Conservation (phyloP, 305 asterid species). For the Withania somnifera region DNA sequence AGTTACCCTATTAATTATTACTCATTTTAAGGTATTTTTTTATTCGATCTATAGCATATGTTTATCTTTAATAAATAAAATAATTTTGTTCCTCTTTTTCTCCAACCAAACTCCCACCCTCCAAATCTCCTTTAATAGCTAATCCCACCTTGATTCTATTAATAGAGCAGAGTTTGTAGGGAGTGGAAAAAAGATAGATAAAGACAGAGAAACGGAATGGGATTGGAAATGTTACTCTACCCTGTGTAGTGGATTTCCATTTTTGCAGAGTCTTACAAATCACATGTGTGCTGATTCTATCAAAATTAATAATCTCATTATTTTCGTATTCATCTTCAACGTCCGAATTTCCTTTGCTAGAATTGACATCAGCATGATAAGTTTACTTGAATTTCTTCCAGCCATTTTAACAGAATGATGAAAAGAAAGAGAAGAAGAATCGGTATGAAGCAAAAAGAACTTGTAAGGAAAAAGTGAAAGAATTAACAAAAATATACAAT, state of each 20-base stretch:
- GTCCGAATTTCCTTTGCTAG: neutral
- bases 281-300: neutral
- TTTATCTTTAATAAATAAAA: too few relatives aligned
- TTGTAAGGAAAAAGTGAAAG: too few relatives aligned
- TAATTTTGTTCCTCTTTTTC: too few relatives aligned
- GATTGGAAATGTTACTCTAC: neutral
- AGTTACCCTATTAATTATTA: too few relatives aligned
- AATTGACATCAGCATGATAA: neutral
- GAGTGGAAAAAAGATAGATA: too few relatives aligned
- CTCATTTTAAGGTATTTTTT: too few relatives aligned
- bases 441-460: neutral
- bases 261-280: neutral
- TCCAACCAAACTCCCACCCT: too few relatives aligned
- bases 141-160: too few relatives aligned
- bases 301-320: neutral
- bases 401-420: neutral
- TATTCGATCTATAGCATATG: too few relatives aligned
- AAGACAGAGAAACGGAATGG: neutral
- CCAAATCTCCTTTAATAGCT: too few relatives aligned
- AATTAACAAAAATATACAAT: slow-evolving; percentile 22
- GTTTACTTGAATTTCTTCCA: neutral
- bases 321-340: neutral
- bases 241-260: neutral
- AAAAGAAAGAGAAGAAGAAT: neutral
- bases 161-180: too few relatives aligned